Evolutionary conservation across 2,329 filamentous ascomycete species (phyloP), one percentile per base, ranked within the genome.

Genomic region (Fonsecaea nubica): DNA sequence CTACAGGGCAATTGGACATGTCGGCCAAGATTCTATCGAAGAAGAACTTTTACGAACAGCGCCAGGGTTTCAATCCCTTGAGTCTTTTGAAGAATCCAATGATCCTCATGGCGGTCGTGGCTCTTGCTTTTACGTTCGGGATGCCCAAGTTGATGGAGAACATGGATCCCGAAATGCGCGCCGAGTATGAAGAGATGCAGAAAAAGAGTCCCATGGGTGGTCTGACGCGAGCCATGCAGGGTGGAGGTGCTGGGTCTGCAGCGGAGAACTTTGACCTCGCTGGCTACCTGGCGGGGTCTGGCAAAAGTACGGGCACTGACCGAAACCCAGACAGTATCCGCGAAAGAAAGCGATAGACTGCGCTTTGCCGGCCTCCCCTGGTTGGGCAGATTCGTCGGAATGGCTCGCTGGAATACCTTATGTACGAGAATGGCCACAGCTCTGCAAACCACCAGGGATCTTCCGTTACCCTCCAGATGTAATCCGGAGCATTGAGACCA

Each of bases 101-200:
- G 93, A 97, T 98, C 70, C 85, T 99, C 67, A 90, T 99, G 83
- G 93, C 90, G 4, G 80, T 96, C 38, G 88, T 95, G 45, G 92
- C 90, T 68, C 87, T 97, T 82, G 89, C 82, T 4, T 83, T 97
- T 71, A 93, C 97, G 69, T 85, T 98, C 74, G 93, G 93, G 72
- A 92, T 98, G 91, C 95, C 95, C 13, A 95, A 97, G 79, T 79
- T 99, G 63, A 89, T 98, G 82, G 93, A 98, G 59, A 97, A 95
- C 77, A 97, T 99, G 93, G 95, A 98, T 77, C 92, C 92, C n/a
- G 95, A 99, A 79, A 91, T 92, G 81, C 89, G 89, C 74, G 92
- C 92, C 74, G 95, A 98, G 77, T 97, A 95, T 76, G 93, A 97
- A 77, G 91, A 92, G 75, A 90, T 92, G 75, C 92, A 95, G 78